Base-by-base conservation (phyloP, 805 yeast genomes). In the Candida broadrunensis region DNA sequence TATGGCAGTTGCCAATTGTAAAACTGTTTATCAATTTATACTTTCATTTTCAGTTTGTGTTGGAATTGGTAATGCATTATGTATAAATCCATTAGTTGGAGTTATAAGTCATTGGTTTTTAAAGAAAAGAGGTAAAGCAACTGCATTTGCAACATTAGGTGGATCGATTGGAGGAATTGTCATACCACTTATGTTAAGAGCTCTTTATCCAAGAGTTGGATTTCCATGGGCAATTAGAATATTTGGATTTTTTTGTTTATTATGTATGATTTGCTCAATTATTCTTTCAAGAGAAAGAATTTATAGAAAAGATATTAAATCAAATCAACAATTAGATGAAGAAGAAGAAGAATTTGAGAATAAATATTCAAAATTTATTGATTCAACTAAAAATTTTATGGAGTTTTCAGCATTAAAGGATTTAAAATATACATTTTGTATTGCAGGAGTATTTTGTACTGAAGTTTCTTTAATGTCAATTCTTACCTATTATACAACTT, bases 51-150 rank as follows among this genome's bases (percentile, higher is more conserved):
- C 55, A 4, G 31, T 56, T 4, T 65, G 76, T 30, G 61, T 73
- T 31, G 89, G 87, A 2, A 44, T 75, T 9, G 87, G 86, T 0
- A 70, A 75, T 23, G 83, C 83, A 2, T 62, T 81, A 21, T 65
- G 79, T 17, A 72, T 80, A 59, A 72, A 83, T 8, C 88, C 88
- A 0, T 51, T 80, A 16, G 66, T 83, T 1, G 76, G 85, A 11
- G 79, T 77, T 13, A 71, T 82, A 1, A 77, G 81, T 17, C 88
- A 83, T 47, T 84, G 86, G 82, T 84, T 83, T 54, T 63, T 69
- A 26, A 58, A 59, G 25, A 80, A 70, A 49, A 66, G 89, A 50
- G 86, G 79, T 1, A 65, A 71, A 44, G 59, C 21, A 35, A 44
- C 29, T 48, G 83, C 1, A 6, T 29, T 29, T 5, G 32, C 32